Evolutionary conservation across 352 stramenopile genomes (phyloP).

Genomic region (Globisporangium viniferum): DNA sequence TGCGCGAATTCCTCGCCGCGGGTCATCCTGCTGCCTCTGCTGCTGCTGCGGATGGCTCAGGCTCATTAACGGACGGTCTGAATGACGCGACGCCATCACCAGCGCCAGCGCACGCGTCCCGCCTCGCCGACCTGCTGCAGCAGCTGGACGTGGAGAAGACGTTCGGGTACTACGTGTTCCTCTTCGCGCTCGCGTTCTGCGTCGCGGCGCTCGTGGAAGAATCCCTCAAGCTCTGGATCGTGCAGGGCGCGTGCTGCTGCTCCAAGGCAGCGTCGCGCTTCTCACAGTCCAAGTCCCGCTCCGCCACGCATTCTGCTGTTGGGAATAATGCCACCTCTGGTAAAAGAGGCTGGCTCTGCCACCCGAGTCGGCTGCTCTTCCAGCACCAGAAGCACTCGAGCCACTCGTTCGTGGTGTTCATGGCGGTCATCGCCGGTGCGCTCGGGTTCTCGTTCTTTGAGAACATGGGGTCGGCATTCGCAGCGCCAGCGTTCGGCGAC

Average conservation of each 20-base stretch:
- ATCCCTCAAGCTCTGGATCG: conserved; percentile 63
- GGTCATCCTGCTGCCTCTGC: not conserved
- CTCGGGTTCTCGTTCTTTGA: conserved; percentile 66
- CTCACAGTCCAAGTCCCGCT: conserved; percentile 6
- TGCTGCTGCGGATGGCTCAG: not conserved
- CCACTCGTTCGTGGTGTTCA: conserved; percentile 59
- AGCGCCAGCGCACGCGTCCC: conserved; percentile 18
- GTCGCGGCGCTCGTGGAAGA: conserved; percentile 67
- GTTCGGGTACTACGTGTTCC: conserved; percentile 57
- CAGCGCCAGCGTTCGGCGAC: conserved; percentile 25
- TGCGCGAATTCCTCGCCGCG: conserved; percentile 27
- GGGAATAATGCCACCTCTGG: not conserved
- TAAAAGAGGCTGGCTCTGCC: conserved; percentile 39
- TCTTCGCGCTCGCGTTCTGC: conserved; percentile 48
- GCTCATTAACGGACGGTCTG: not conserved
- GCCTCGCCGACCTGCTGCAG: conserved; percentile 40
- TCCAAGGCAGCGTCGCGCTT: not conserved
- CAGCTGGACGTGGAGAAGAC: conserved; percentile 55
- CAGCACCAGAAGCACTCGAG: conserved; percentile 40
- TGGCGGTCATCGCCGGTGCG: conserved; percentile 43
- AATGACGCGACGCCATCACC: not conserved
- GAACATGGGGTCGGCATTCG: conserved; percentile 53
- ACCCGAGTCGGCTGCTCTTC: conserved; percentile 46
- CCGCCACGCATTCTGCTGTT: not conserved
- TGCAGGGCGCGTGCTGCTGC: conserved; percentile 49